These are phyloP conservation scores for Aspergillus asperescens DNA, from an alignment of 495 filamentous ascomycete species.

Conservation along the genomic window DNA sequence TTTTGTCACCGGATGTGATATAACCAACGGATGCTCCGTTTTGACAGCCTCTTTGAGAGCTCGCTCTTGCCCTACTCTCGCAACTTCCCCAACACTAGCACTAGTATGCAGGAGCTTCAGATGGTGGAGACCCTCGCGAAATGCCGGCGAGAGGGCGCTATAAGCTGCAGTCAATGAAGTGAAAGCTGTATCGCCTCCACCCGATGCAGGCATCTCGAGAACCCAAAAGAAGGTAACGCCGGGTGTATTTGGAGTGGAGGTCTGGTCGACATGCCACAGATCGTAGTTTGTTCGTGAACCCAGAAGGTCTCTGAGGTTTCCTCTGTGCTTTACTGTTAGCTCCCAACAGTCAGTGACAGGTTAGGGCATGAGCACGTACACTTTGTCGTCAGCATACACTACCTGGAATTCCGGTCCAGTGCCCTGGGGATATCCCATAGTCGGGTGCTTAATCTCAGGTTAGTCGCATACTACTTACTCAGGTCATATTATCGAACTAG, in stretches of 20 bases:
- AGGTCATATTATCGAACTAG: background rate
- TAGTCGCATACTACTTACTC: background rate
- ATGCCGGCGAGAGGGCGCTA: constrained; percentile 6
- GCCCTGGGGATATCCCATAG: constrained; percentile 13
- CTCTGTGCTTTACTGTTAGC: constrained; percentile 1
- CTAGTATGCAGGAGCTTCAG: constrained; percentile 11
- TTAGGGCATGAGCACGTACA: background rate
- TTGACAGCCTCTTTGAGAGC: constrained; percentile 12
- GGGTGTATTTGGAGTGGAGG: constrained; percentile 13
- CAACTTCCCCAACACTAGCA: constrained; percentile 11
- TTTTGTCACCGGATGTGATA: constrained; percentile 9
- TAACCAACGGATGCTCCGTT: constrained; percentile 11
- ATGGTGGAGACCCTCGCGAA: constrained; percentile 4
- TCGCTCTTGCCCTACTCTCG: constrained; percentile 9
- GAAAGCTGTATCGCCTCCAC: constrained; percentile 11
- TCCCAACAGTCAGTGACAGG: too few species aligned
- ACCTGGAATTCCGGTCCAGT: constrained; percentile 12
- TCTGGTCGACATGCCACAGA: constrained; percentile 12
- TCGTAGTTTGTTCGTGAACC: constrained; percentile 14
- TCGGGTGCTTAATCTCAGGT: background rate
- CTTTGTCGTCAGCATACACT: constrained; percentile 11
- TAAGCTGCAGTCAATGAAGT: constrained; percentile 10
- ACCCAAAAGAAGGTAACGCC: constrained; percentile 10
- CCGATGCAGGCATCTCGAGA: constrained; percentile 9
- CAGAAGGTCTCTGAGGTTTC: constrained; percentile 9